Percentiles rank a stretch among this genome's conserved stretches.
Conservation (phyloP, 2,329 filamentous ascomycete species). For the Aspergillus sclerotialis region DNA sequence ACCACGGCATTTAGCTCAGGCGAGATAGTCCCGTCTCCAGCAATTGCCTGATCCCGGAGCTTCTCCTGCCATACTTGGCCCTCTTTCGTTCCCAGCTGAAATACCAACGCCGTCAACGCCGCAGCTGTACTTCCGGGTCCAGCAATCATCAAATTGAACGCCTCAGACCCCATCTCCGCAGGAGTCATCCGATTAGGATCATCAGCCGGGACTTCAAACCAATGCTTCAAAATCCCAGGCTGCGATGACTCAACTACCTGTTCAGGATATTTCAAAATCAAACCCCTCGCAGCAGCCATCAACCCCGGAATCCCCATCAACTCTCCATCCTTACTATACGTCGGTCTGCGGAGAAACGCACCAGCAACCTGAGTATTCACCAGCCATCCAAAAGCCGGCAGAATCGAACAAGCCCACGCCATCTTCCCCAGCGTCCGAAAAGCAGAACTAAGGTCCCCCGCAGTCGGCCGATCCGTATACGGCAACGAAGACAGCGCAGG, state of each 20-base stretch:
- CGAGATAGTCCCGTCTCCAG: background rate
- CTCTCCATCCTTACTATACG: conserved; percentile 2
- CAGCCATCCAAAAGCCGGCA: conserved; percentile 10
- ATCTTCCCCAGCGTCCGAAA: conserved; percentile 8
- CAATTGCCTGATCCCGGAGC: conserved; percentile 4
- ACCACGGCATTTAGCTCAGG: conserved; percentile 11
- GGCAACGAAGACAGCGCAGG: conserved; percentile 7
- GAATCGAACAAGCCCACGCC: conserved; percentile 11
- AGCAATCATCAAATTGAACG: conserved; percentile 11
- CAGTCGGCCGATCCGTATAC: conserved; percentile 6
- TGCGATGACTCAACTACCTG: conserved; percentile 1
- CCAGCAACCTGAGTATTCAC: conserved; percentile 8
- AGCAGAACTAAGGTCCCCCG: conserved; percentile 2
- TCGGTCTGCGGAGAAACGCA: conserved; percentile 3
- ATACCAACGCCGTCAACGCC: conserved; percentile 9
- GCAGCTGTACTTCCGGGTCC: conserved; percentile 13
- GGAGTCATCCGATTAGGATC: conserved; percentile 9
- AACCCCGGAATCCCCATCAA: conserved; percentile 5
- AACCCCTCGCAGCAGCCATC: conserved; percentile 1
- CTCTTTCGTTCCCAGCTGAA: conserved; percentile 7
- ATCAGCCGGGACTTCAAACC: conserved; percentile 8
- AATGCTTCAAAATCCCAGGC: conserved; percentile 10
- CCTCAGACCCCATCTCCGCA: conserved; percentile 7
- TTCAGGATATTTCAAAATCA: conserved; percentile 5
- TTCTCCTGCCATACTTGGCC: conserved; percentile 11